Base-by-base conservation (phyloP, 352 stramenopile species). In the Phytophthora sp. region DNA sequence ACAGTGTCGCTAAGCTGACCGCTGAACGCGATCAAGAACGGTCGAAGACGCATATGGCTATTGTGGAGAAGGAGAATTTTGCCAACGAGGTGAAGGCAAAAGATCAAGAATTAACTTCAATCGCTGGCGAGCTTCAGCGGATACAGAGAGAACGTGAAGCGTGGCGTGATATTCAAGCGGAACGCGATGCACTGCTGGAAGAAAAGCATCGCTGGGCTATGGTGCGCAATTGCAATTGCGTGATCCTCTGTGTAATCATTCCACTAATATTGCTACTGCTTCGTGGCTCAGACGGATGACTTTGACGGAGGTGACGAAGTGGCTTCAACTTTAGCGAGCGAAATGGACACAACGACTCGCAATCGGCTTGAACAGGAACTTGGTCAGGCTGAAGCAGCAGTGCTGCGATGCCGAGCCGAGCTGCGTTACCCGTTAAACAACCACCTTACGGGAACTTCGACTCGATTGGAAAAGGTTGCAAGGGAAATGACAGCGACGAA, bases 171-270 rank as follows among this genome's bases (percentile, higher is more conserved):
- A 91, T 95, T 41, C 81, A 93, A 59, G 63, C 76, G n/a, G 86
- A 95, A 57, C 77, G 86, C 8, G 86, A 95, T 57, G 84, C 79
- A 9, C 54, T 95, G 13, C 51, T 93, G 7, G 81, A 93, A 64
- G 86, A 95, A 71, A 95, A 95, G 46, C 86, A 95, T 61, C 84
- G 85, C 11, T 95, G 86, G 86, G 83, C 82, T 27, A 88, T 91
- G 83, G 84, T 91, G 60, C 18, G 71, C 62, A 31, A 46, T 57
- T 12, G 7, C 18, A 23, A 27, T 55, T 30, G n/a, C 20, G 24
- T 57, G 18, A 12, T 13, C 15, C 8, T 38, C 21, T 50, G 41
- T 35, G 6, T 20, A n/a, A 20, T 41, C 39, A 24, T 7, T 51
- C 21, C 12, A 30, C 49, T 66, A 56, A 74, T n/a, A 12, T 29